Conservation (phyloP, 495 filamentous ascomycete genomes). For the Penicillium daleae region DNA sequence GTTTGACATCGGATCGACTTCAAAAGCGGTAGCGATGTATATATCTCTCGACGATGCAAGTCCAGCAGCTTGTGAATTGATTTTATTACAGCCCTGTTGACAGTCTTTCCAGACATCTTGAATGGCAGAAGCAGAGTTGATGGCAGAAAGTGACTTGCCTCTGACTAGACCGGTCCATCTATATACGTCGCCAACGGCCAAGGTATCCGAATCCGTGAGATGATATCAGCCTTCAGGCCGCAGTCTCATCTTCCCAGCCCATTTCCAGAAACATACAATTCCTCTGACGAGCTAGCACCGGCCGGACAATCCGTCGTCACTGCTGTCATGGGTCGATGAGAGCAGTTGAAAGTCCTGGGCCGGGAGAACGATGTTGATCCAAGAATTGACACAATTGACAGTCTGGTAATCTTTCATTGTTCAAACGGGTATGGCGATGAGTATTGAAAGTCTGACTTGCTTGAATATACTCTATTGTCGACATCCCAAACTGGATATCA, state of each 20-base stretch:
- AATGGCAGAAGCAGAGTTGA: background rate
- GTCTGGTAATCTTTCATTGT: background rate
- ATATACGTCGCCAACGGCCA: background rate
- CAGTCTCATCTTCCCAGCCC: background rate
- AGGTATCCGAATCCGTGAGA: background rate
- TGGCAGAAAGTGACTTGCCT: background rate
- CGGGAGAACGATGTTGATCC: slow-evolving; percentile 2
- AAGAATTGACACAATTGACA: background rate
- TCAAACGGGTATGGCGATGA: background rate
- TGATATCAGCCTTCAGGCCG: background rate
- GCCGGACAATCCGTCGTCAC: background rate
- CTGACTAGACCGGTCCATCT: background rate
- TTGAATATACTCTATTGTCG: background rate
- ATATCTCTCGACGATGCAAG: background rate
- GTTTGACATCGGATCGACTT: background rate
- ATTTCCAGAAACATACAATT: background rate
- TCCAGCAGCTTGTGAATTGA: background rate
- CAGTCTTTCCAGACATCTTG: background rate
- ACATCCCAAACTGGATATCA: background rate
- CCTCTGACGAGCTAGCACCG: background rate
- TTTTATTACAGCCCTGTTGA: background rate
- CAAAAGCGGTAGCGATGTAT: background rate
- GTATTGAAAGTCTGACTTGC: background rate
- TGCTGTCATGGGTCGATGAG: background rate
- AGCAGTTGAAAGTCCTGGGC: background rate